Evolutionary conservation across 1,284 basidiomycete species (phyloP), one percentile per base, ranked within the genome.

Genomic region (Cutaneotrichosporon sp.): DNA sequence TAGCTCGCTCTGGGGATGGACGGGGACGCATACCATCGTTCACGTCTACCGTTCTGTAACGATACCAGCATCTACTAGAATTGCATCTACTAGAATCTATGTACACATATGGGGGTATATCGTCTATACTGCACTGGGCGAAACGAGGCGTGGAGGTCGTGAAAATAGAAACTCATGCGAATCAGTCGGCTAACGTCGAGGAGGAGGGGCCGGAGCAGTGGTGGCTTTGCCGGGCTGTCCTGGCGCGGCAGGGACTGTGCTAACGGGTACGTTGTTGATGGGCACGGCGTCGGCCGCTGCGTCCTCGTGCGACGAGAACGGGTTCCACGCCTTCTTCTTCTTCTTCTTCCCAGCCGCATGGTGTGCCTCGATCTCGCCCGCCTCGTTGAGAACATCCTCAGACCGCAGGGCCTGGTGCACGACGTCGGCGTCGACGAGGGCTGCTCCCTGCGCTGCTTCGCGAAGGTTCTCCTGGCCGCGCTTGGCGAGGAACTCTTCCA

Each of bases 401-500:
- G 27, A 27, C 19, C 27, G 27, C 3, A 14, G 19, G 10, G 27
- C 27, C 17, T 32, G 17, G 12, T 29, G 11, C 17, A 31, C 27
- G 19, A 32, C 29, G 5, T 44, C 42, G 1, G 27, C 42, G 42
- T 44, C 42, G 29, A 44, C 19, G 17, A 6, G 3, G 19, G 17
- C 9, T 3, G 17, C 29, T 5, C 42, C 42, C 19, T 31, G 42
- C 19, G 29, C 29, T 29, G 29, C 42, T 17, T 10, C 5, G 16
- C 19, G 46, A 16, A 74, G 63, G 57, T 69, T 66, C 52, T 73
- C 70, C 44, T 66, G 62, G 5, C 70, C 72, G 14, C 72, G 62
- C 32, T 70, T 66, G 17, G 59, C 57, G 22, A 75, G 64, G 60
- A 61, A 73, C 20, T 67, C 68, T 52, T 75, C 74, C 16, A 75